A percentile compares a stretch with the other conserved stretches of the same genome.
These are phyloP conservation scores for Boletus vermiculosoides DNA, from an alignment of 768 basidiomycete genomes.

Conservation along the genomic window DNA sequence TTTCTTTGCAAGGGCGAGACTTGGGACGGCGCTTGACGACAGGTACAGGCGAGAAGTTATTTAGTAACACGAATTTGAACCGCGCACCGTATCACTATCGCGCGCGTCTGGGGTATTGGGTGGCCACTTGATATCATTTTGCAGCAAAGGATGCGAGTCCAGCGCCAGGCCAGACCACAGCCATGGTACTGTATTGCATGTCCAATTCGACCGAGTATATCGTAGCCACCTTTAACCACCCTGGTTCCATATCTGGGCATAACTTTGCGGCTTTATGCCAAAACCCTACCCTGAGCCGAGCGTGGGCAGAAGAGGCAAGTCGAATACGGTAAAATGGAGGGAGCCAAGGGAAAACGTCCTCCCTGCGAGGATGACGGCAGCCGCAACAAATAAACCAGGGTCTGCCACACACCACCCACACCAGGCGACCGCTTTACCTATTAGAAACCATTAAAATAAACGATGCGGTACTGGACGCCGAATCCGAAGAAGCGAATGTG, in stretches of 20 bases:
- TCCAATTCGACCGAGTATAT: conserved; percentile 1
- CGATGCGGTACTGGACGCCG: not conserved
- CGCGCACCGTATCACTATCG: not conserved
- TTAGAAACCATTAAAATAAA: conserved; percentile 2
- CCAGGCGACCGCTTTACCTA: conserved; percentile 3
- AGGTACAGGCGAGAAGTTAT: conserved; percentile 3
- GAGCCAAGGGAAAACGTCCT: not conserved
- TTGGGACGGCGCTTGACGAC: conserved; percentile 1
- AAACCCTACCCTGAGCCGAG: conserved; percentile 4
- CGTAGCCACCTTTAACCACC: not conserved
- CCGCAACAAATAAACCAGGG: conserved; percentile 1
- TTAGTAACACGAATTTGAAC: no score
- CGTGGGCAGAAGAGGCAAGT: conserved; percentile 6
- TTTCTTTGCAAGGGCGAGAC: not conserved
- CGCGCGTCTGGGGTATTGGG: no score
- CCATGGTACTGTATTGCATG: not conserved
- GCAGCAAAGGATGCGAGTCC: not conserved
- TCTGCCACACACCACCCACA: conserved; percentile 20
- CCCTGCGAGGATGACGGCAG: conserved; percentile 17
- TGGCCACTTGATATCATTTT: conserved; percentile 1
- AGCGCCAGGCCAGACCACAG: not conserved
- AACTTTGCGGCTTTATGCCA: conserved; percentile 16
- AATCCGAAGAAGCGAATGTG: conserved; percentile 2
- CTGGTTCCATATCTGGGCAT: conserved; percentile 12
- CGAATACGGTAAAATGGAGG: conserved; percentile 14